These are phyloP conservation scores for Saccharomycopsis sp. DNA, from an alignment of 805 yeast genomes.

Conservation along the genomic window DNA sequence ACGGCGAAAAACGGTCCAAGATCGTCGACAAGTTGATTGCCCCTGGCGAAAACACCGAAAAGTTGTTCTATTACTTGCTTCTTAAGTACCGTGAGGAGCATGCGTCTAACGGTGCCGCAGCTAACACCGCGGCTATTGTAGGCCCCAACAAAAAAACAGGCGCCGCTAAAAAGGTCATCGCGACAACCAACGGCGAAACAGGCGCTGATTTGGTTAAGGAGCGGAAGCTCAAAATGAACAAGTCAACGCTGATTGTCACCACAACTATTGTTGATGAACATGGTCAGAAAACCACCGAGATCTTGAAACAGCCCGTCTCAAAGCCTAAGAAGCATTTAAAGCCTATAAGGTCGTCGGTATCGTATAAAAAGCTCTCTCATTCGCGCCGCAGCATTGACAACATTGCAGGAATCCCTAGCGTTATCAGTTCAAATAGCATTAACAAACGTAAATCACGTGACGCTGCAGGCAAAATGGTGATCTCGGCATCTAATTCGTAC, in stretches of 20 bases:
- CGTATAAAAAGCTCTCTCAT: constrained; percentile 16
- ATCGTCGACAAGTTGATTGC: constrained; percentile 49
- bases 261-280: constrained; percentile 33
- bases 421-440: constrained; percentile 3
- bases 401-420: constrained; percentile 7
- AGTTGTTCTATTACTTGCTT: constrained; percentile 71
- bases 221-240: constrained; percentile 28
- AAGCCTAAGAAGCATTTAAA: constrained; percentile 4
- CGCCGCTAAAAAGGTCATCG: constrained; percentile 25
- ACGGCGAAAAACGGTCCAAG: constrained; percentile 55
- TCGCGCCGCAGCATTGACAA: constrained; percentile 8
- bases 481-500: constrained; percentile 28
- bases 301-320: constrained; percentile 14
- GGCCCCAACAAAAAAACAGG: constrained; percentile 24
- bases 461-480: constrained; percentile 26
- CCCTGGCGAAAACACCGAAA: constrained; percentile 61
- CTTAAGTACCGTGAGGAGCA: constrained; percentile 72
- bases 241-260: constrained; percentile 36
- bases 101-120: constrained; percentile 24
- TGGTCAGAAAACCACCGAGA: constrained; percentile 21
- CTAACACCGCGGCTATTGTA: background rate
- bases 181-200: constrained; percentile 15
- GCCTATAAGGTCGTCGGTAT: constrained; percentile 10
- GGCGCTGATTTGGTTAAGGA: constrained; percentile 18
- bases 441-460: constrained; percentile 24